Conservation (phyloP, 441 rosid genomes). For the Melastoma candidum region DNA sequence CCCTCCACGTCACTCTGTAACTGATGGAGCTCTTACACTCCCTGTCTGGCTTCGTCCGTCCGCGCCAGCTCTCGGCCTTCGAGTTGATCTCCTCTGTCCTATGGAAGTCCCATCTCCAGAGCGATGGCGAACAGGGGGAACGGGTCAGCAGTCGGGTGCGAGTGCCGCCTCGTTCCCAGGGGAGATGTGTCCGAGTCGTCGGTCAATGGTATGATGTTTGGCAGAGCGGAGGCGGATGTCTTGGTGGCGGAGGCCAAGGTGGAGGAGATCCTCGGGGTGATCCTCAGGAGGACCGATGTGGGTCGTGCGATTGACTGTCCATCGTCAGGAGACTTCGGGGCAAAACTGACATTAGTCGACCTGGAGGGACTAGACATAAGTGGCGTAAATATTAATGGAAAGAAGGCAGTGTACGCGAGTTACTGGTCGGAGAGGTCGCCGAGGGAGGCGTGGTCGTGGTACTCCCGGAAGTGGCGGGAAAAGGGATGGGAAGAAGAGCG, state of each 20-base stretch:
- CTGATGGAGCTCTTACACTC: constrained; percentile 24
- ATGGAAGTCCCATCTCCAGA: constrained; percentile 45
- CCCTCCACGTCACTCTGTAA: constrained; percentile 20
- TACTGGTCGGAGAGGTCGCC: constrained; percentile 45
- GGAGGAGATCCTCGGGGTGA: constrained; percentile 27
- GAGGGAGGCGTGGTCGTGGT: constrained; percentile 47
- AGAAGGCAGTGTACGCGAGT: constrained; percentile 31
- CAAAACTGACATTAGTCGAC: constrained; percentile 53
- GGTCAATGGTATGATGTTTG: constrained; percentile 26
- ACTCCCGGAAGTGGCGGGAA: constrained; percentile 14
- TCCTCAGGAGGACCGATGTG: constrained; percentile 17
- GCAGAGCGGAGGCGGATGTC: constrained; percentile 27
- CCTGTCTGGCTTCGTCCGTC: neutral
- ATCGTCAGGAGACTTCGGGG: constrained; percentile 43
- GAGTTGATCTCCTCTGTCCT: constrained; percentile 34
- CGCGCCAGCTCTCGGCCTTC: constrained; percentile 11
- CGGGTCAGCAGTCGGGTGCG: constrained; percentile 28
- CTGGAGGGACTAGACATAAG: constrained; percentile 33
- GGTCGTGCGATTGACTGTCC: constrained; percentile 15
- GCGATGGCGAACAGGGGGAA: constrained; percentile 25
- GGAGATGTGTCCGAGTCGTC: constrained; percentile 8
- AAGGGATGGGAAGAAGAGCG: constrained; percentile 22
- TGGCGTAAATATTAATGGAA: constrained; percentile 35
- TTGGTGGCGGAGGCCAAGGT: constrained; percentile 20
- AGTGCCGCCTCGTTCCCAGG: neutral